Base-by-base conservation (phyloP, 164 flowering plant genomes). In the Liquidambar formosana region DNA sequence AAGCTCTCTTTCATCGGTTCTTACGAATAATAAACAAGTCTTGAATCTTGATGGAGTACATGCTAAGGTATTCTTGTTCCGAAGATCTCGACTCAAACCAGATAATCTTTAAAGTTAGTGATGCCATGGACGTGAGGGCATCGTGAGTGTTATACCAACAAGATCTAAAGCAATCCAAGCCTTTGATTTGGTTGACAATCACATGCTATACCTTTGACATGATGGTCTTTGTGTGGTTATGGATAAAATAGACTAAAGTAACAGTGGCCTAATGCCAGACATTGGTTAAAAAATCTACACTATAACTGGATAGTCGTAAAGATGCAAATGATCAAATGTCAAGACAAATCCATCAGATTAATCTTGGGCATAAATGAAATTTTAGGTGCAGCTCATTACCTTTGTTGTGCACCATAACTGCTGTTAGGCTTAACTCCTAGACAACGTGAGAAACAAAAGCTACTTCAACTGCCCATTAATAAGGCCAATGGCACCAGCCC, bases 11-110 rank as follows among this genome's bases (percentile, higher is more conserved):
- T 47, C 58, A 67, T 68, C 22, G 71, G 57, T 68, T 57, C 57
- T 70, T 27, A 18, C 67, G 61, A 61, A 61, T 1, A 61, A 65
- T 66, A 60, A 49, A 65, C 18, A 33, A 49, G 2, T 4, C 21
- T 43, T 71, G 75, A 76, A 71, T 71, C 75, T 57, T 45, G 72
- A 27, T 63, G 69, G 69, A 76, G 75, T 72, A 21, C 48, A 64
- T 19, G 45, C 48, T 27, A 71, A 68, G 75, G 54, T 43, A 76
- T 64, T 43, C 57, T 68, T 27, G 59, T 57, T 61, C 65, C 65
- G 51, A 61, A 61, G 45, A 74, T 73, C 28, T 72, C n/a, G 43
- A 47, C 46, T 25, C 22, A 38, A 13, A 60, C 14, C 0, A 13
- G 49, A 46, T 15, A 46, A 46, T 46, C 49, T 46, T 9, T 11